These are phyloP conservation scores for Pilatotrama ljubarskyi DNA, from an alignment of 768 basidiomycete species.

Conservation along the genomic window DNA sequence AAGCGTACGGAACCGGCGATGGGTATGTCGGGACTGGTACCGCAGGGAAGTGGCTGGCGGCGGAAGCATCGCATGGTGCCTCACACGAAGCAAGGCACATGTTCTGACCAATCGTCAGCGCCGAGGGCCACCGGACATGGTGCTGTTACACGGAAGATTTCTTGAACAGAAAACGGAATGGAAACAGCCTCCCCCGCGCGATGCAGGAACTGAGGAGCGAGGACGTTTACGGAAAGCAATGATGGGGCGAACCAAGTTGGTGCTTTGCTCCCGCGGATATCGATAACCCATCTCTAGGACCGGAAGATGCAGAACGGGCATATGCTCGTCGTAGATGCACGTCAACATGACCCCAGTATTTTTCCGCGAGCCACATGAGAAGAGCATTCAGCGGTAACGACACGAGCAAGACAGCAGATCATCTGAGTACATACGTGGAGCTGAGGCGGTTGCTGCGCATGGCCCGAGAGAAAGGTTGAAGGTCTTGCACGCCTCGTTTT, in stretches of 20 bases:
- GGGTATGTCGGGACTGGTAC: constrained; percentile 2
- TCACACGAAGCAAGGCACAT: constrained; percentile 13
- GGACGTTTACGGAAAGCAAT: neutral
- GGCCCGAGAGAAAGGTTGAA: neutral
- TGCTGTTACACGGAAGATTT: neutral
- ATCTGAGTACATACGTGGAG: constrained; percentile 16
- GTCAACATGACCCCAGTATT: constrained; percentile 11
- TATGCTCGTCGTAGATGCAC: constrained; percentile 1
- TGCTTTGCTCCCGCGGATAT: constrained; percentile 6
- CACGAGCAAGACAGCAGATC: constrained; percentile 10
- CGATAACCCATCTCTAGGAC: neutral
- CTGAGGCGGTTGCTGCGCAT: constrained; percentile 5
- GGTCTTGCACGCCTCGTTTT: constrained; percentile 2
- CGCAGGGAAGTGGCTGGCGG: neutral
- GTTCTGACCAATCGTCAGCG: neutral
- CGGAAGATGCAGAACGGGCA: neutral
- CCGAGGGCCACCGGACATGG: neutral
- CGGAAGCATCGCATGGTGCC: constrained; percentile 11
- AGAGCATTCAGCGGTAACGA: constrained; percentile 6
- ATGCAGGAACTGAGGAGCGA: neutral
- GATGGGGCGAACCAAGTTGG: neutral
- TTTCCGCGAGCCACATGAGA: constrained; percentile 7
- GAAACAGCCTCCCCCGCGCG: constrained; percentile 7
- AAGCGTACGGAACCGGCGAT: constrained; percentile 5
- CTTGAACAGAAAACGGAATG: constrained; percentile 7